A percentile compares a stretch with the other conserved stretches of the same genome.
Evolutionary conservation across 2,329 filamentous ascomycete species (phyloP).

Genomic region (Calonectria honghensis): DNA sequence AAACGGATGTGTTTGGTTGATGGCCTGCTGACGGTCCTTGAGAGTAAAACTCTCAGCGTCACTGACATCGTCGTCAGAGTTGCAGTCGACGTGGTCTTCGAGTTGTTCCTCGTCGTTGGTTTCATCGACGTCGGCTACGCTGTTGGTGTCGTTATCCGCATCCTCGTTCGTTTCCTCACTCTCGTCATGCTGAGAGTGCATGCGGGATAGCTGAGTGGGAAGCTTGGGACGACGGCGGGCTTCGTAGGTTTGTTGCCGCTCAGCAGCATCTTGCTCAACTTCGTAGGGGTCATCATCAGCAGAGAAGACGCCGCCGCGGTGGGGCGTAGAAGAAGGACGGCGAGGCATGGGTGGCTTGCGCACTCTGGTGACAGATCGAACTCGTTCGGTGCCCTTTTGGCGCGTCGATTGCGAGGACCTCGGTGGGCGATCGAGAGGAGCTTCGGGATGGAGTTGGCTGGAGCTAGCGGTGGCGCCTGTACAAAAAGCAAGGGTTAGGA

Average conservation of each 20-base stretch:
- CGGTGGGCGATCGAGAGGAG: slow-evolving; percentile 63
- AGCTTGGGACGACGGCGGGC: slow-evolving; percentile 60
- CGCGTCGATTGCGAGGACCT: slow-evolving; percentile 59
- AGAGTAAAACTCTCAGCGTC: slow-evolving; percentile 98
- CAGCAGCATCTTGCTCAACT: slow-evolving; percentile 80
- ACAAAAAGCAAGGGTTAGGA: slow-evolving; percentile 42
- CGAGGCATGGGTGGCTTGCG: slow-evolving; percentile 85
- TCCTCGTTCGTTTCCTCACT: slow-evolving; percentile 52
- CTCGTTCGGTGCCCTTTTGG: slow-evolving; percentile 68
- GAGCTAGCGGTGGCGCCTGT: slow-evolving; percentile 54
- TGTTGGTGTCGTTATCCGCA: slow-evolving; percentile 49
- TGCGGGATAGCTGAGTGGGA: slow-evolving; percentile 61
- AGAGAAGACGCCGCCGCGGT: slow-evolving; percentile 91
- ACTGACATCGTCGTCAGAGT: slow-evolving; percentile 84
- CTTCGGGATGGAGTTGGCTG: slow-evolving; percentile 60
- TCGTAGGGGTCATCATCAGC: slow-evolving; percentile 91
- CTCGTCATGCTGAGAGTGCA: slow-evolving; percentile 62
- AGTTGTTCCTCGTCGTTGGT: slow-evolving; percentile 60
- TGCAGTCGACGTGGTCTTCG: slow-evolving; percentile 74
- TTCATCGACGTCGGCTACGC: slow-evolving; percentile 53
- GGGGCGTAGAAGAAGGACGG: slow-evolving; percentile 83
- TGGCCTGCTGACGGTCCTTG: slow-evolving; percentile 96
- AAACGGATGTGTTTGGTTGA: slow-evolving; percentile 99
- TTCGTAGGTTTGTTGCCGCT: slow-evolving; percentile 64
- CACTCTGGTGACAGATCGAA: slow-evolving; percentile 69